Evolutionary conservation across 345 rosid species (phyloP), one percentile per base, ranked within the genome.

Genomic region (Bruguiera sexangula): DNA sequence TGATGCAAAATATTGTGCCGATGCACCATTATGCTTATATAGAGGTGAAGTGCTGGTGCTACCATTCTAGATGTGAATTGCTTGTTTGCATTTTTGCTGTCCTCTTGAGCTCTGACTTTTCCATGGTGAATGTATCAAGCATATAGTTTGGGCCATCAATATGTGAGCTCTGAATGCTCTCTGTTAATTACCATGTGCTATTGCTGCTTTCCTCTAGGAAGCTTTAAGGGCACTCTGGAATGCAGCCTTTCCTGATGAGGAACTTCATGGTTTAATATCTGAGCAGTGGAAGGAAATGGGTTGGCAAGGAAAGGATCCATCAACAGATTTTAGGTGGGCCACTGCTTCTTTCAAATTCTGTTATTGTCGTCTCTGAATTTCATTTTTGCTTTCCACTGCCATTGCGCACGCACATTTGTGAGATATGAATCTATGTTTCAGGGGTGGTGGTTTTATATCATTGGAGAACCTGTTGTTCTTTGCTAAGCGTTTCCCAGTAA

Each of bases 221-320:
- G 92, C 98, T 69, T 78, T 96, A 77, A 92, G 73, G 85, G 89
- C 86, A 48, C 76, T 96, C 31, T 96, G 99, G 99, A 84, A 77
- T 75, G 95, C 85, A 79, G 77, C 99, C 51, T 96, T 90, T 84
- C 98, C 98, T 53, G 91, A 85, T 67, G 98, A 92, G 80, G 92
- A 96, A 82, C 96, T 96, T 64, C 76, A 58, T 64, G 89, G 90
- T 67, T 74, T 96, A 69, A 85, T 92, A 84, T 89, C 99, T 72
- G 99, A 96, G 82, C 99, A 90, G 72, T 96, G 99, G 99, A 96
- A 96, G 82, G 97, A 90, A 87, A 96, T 96, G 99, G 99, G 99
- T 60, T 96, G 99, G 99, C 99, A 92, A 81, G 99, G 99, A 59
- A 96, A 92, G 85, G 99, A 96, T 78, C 99, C 99, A 36, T 92